These are phyloP conservation scores for Macaranga tanarius DNA, from an alignment of 441 rosid genomes.

Conservation along the genomic window DNA sequence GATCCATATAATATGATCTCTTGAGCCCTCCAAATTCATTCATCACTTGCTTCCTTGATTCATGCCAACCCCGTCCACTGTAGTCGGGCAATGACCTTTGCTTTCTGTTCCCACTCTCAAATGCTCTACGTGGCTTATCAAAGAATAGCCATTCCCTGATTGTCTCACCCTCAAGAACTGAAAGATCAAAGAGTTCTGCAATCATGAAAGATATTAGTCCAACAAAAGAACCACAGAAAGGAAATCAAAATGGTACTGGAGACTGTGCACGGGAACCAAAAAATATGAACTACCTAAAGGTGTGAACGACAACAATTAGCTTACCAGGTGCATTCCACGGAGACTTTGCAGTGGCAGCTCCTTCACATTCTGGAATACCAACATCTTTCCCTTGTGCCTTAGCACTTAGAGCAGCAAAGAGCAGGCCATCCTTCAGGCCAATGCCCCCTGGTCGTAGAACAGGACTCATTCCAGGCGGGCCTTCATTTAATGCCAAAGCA, in stretches of 20 bases:
- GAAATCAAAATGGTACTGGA: neutral
- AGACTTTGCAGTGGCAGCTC: slow-evolving; percentile 98
- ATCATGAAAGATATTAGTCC: slow-evolving; percentile 20
- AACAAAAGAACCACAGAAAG: slow-evolving; percentile 4
- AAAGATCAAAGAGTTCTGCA: slow-evolving; percentile 96
- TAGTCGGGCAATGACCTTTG: slow-evolving; percentile 97
- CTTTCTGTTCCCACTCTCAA: slow-evolving; percentile 98
- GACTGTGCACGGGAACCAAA: slow-evolving; percentile 7
- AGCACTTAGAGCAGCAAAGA: slow-evolving; percentile 84
- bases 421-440: slow-evolving; percentile 81
- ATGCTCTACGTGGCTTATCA: slow-evolving; percentile 97
- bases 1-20: slow-evolving; percentile 99
- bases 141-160: slow-evolving; percentile 99
- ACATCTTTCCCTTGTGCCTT: slow-evolving; percentile 89
- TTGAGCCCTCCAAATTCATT: slow-evolving; percentile 89
- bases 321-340: slow-evolving; percentile 99
- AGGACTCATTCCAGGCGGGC: slow-evolving; percentile 93
- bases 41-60: slow-evolving; percentile 97
- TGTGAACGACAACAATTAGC: slow-evolving; percentile 18
- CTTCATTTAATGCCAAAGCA: slow-evolving; percentile 79
- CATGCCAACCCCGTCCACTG: slow-evolving; percentile 99
- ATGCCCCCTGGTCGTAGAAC: slow-evolving; percentile 95
- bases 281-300: slow-evolving; percentile 9
- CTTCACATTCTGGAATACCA: slow-evolving; percentile 96
- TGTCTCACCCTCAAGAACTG: slow-evolving; percentile 82